Evolutionary conservation across 129 eudicot genomes (phyloP).

Genomic region (Pittosporum tobira): DNA sequence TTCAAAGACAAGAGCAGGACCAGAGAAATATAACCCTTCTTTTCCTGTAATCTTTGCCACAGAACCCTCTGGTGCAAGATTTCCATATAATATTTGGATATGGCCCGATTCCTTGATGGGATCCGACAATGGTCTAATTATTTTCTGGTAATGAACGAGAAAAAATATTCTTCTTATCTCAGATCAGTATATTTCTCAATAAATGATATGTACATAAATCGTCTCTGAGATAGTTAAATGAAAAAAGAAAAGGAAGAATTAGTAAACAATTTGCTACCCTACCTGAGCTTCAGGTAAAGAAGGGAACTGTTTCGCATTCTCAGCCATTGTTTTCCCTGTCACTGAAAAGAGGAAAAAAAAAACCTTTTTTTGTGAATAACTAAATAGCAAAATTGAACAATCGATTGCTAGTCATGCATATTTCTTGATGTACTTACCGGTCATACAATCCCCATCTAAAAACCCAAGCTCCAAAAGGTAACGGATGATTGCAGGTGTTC

Average conservation of each 20-base stretch:
- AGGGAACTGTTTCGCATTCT: conserved; percentile 87
- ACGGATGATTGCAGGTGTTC: conserved; percentile 89
- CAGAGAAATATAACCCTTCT: conserved; percentile 90
- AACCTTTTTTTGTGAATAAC: background rate
- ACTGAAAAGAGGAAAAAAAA: conserved; percentile 28
- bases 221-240: background rate
- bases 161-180: conserved; percentile 1
- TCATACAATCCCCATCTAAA: conserved; percentile 91
- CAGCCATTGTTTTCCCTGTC: conserved; percentile 86
- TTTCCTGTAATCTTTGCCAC: conserved; percentile 99
- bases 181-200: no score
- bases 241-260: background rate
- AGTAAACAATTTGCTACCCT: background rate
- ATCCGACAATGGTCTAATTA: conserved; percentile 71
- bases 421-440: conserved; percentile 37
- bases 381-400: background rate
- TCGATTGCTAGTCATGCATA: background rate
- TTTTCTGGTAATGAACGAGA: conserved; percentile 48
- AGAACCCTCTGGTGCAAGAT: conserved; percentile 97
- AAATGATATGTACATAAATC: no score
- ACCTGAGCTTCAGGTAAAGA: conserved; percentile 89
- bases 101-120: conserved; percentile 96
- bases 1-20: conserved; percentile 93
- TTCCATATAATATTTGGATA: conserved; percentile 84
- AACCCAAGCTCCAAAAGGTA: conserved; percentile 76